Conservation (phyloP, 306 rosid genomes). For the Gastrolobium villosum region DNA sequence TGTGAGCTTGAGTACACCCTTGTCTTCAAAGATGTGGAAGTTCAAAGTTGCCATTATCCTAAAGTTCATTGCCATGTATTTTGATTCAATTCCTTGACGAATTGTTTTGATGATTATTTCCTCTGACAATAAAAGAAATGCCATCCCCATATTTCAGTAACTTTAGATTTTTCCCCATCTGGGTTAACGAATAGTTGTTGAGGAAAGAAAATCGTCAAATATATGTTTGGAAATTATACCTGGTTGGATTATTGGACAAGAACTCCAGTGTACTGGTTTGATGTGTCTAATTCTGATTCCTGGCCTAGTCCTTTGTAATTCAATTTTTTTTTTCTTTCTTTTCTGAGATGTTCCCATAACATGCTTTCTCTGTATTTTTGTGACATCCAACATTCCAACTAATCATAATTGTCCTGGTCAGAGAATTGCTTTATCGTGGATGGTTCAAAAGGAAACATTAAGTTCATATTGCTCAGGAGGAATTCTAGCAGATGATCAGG, state of each 20-base stretch:
- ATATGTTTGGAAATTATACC: background rate
- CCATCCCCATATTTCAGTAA: background rate
- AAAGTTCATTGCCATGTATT: constrained; percentile 5
- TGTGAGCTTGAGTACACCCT: constrained; percentile 17
- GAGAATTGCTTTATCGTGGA: constrained; percentile 99
- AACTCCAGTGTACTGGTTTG: constrained; percentile 15
- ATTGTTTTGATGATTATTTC: background rate
- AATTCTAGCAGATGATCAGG: constrained; percentile 99
- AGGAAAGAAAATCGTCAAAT: constrained; percentile 6
- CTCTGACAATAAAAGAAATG: background rate
- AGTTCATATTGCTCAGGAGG: constrained; percentile 83
- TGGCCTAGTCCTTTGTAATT: background rate
- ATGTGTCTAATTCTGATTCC: constrained; percentile 7
- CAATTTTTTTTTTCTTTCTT: background rate
- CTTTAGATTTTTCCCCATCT: background rate
- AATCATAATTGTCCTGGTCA: constrained; percentile 50
- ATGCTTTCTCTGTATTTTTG: background rate
- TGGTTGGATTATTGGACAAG: constrained; percentile 4
- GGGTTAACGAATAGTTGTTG: background rate
- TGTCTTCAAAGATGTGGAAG: constrained; percentile 8
- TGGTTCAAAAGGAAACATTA: constrained; percentile 98
- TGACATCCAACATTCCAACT: constrained; percentile 14
- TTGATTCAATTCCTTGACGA: background rate
- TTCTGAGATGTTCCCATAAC: background rate
- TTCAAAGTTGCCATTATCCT: constrained; percentile 1